These are phyloP conservation scores for Eimeria necatrix DNA, from an alignment of 169 alveolate genomes.

Conservation along the genomic window DNA sequence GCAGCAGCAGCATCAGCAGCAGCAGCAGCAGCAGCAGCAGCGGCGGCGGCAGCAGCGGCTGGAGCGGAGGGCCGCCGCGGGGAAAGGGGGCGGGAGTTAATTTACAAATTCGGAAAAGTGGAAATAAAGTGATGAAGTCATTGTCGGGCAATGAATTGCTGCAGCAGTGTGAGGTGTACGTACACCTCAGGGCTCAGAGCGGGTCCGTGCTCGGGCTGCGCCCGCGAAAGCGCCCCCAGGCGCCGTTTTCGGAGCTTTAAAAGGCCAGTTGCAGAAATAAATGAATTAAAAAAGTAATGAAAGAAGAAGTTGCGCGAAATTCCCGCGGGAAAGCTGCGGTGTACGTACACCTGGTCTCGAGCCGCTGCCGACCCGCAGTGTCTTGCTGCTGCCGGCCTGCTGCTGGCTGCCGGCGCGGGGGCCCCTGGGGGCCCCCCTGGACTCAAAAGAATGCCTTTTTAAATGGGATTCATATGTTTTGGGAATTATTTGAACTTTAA, in stretches of 20 bases:
- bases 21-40: slow-evolving; percentile 30
- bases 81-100: slow-evolving; percentile 10
- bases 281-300: no score
- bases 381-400: slow-evolving; percentile 1
- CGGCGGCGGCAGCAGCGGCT: background rate
- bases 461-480: background rate
- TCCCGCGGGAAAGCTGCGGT: no score
- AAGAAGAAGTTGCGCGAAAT: no score
- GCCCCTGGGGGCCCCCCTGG: background rate
- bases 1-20: slow-evolving; percentile 41
- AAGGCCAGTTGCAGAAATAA: no score
- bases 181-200: background rate
- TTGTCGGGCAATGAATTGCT: no score
- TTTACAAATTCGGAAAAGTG: no score
- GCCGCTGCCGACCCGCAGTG: background rate
- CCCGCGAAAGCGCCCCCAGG: background rate
- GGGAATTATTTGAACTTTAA: background rate
- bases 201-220: background rate
- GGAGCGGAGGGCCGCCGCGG: slow-evolving; percentile 23
- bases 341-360: no score
- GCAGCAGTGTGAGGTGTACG: no score
- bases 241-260: no score
- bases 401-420: background rate
- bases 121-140: no score
- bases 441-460: background rate